These are phyloP conservation scores for Capsicum rhomboideum DNA, from an alignment of 257 asterid species.

Conservation along the genomic window DNA sequence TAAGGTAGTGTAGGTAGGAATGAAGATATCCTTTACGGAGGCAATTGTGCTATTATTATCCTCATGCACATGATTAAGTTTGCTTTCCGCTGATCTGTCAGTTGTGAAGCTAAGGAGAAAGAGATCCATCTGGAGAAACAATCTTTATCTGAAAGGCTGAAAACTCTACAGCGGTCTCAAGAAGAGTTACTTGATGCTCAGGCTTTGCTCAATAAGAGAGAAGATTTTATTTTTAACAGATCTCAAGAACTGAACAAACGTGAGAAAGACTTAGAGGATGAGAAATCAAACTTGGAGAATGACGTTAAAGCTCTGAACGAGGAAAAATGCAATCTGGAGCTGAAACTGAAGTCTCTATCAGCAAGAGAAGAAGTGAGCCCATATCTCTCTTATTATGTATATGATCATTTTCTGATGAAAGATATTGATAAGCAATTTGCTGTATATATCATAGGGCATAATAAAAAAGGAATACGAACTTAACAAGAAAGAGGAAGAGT, in stretches of 20 bases:
- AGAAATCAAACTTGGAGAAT: constrained; percentile 42
- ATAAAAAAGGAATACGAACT: constrained; percentile 49
- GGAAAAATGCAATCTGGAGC: constrained; percentile 45
- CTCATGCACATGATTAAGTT: background rate
- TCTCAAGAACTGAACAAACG: constrained; percentile 54
- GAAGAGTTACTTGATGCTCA: constrained; percentile 77
- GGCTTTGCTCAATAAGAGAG: constrained; percentile 80
- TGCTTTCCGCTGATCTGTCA: constrained; percentile 18
- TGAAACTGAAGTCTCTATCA: constrained; percentile 47
- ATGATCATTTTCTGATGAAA: background rate
- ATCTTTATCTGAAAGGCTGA: constrained; percentile 66
- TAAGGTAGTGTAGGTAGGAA: background rate
- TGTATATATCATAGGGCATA: constrained; percentile 36
- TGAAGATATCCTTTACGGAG: background rate
- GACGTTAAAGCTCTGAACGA: constrained; percentile 42
- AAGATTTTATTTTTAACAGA: constrained; percentile 54
- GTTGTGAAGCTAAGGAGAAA: constrained; percentile 78
- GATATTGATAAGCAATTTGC: background rate
- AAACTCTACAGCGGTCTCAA: constrained; percentile 61
- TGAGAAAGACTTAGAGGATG: constrained; percentile 58
- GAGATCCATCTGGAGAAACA: constrained; percentile 79
- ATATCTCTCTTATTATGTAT: constrained; percentile 1
- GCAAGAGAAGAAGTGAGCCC: constrained; percentile 73
- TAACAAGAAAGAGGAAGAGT: constrained; percentile 68
- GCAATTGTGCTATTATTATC: background rate